Evolutionary conservation across 225 moss, liverwort and hornwort species (phyloP).

Genomic region (Sphagnum tenellum): DNA sequence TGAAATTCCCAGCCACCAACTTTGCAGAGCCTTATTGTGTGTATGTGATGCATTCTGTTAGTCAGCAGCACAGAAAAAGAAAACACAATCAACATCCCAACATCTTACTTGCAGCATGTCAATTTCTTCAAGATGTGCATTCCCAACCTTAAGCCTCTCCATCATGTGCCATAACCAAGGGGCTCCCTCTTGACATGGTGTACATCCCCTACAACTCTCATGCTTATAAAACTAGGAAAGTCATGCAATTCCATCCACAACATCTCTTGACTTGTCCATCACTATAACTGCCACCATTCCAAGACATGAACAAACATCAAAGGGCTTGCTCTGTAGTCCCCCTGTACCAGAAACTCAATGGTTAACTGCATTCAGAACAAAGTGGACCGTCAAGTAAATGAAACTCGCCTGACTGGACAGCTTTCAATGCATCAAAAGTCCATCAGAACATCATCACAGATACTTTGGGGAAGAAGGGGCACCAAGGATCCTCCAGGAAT

Average conservation of each 20-base stretch:
- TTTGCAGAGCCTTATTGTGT: no score
- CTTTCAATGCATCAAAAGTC: constrained; percentile 92
- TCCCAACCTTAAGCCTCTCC: constrained; percentile 95
- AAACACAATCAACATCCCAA: no score
- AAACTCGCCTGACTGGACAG: constrained; percentile 59
- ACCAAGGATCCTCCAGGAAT: constrained; percentile 94
- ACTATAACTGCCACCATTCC: constrained; percentile 96
- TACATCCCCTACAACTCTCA: constrained; percentile 97
- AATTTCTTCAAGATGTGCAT: constrained; percentile 90
- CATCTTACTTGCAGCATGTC: constrained; percentile 52
- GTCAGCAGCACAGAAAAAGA: no score
- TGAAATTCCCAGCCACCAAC: no score
- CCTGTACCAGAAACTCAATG: no score
- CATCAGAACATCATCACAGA: constrained; percentile 85
- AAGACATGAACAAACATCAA: constrained; percentile 23
- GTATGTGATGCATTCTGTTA: no score
- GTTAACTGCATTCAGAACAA: no score
- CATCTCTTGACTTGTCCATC: constrained; percentile 92
- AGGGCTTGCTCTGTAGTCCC: no score
- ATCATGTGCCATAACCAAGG: constrained; percentile 99
- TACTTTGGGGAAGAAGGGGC: constrained; percentile 69
- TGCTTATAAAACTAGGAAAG: constrained; percentile 93
- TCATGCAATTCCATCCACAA: constrained; percentile 92
- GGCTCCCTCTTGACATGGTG: constrained; percentile 90
- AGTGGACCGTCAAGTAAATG: no score